These are phyloP conservation scores for Talaromyces funiculosus DNA, from an alignment of 2,329 filamentous ascomycete species.

Conservation along the genomic window DNA sequence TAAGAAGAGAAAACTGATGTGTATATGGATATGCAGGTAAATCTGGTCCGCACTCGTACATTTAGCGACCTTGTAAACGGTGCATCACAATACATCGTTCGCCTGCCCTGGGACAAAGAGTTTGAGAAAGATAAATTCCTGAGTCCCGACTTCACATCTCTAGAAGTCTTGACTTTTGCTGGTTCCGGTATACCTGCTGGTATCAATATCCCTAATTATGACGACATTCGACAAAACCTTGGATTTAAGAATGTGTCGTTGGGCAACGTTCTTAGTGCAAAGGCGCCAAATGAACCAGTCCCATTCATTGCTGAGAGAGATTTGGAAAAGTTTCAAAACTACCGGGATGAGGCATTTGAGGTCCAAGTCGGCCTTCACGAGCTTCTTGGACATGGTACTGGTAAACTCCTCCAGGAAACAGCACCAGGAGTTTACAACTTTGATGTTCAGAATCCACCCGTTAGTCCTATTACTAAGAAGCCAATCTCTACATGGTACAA, in stretches of 20 bases:
- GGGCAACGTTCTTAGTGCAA: constrained; percentile 86
- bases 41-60: constrained; percentile 80
- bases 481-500: constrained; percentile 86
- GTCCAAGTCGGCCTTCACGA: constrained; percentile 95
- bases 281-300: constrained; percentile 84
- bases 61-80: constrained; percentile 80
- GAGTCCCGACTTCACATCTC: constrained; percentile 89
- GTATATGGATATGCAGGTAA: constrained; percentile 48
- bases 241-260: constrained; percentile 72
- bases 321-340: constrained; percentile 70
- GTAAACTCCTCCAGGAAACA: constrained; percentile 89
- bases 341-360: constrained; percentile 83
- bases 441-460: constrained; percentile 71
- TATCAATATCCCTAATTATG: constrained; percentile 55
- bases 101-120: constrained; percentile 78
- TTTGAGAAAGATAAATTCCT: constrained; percentile 97
- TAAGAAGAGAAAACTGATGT: constrained; percentile 25
- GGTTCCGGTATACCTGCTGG: constrained; percentile 58
- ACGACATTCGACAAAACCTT: constrained; percentile 55
- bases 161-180: constrained; percentile 83
- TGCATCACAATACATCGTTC: constrained; percentile 76
- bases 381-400: constrained; percentile 81
- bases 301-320: constrained; percentile 82
- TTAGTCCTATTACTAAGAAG: constrained; percentile 72
- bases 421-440: constrained; percentile 81